Percentiles rank a stretch among this genome's conserved stretches.
These are phyloP conservation scores for Yarrowia sp. DNA, from an alignment of 805 yeast genomes.

Conservation along the genomic window DNA sequence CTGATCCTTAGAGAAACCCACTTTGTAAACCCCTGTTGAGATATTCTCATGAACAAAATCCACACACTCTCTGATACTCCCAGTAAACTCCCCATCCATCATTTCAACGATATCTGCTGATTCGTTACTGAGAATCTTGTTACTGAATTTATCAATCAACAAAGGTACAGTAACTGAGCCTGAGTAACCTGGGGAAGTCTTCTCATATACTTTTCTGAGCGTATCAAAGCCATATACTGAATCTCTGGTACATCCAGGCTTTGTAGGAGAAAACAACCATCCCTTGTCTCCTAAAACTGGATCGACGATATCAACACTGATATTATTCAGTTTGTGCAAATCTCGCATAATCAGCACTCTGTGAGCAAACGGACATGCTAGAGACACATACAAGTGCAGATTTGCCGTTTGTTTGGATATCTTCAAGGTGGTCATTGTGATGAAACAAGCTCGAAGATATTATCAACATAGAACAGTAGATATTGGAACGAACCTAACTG, in stretches of 20 bases:
- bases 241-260: constrained; percentile 54
- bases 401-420: not conserved
- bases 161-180: constrained; percentile 93
- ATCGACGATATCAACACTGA: constrained; percentile 68
- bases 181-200: constrained; percentile 67
- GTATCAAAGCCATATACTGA: constrained; percentile 57
- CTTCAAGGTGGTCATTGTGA: no score
- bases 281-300: constrained; percentile 87
- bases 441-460: no score
- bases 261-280: constrained; percentile 72
- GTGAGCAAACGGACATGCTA: constrained; percentile 97
- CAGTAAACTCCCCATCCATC: constrained; percentile 61
- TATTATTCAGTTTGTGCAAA: constrained; percentile 63
- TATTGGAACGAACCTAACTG: no score
- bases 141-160: constrained; percentile 79
- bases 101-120: constrained; percentile 72
- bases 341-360: constrained; percentile 70
- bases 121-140: constrained; percentile 87
- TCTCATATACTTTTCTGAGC: constrained; percentile 67
- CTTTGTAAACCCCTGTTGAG: constrained; percentile 88
- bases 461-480: no score
- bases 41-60: constrained; percentile 78
- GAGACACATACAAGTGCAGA: constrained; percentile 57
- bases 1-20: constrained; percentile 85
- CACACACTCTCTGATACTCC: constrained; percentile 47